Base-by-base conservation (phyloP, 352 stramenopile species). In the Pythium vanterpoolii region DNA sequence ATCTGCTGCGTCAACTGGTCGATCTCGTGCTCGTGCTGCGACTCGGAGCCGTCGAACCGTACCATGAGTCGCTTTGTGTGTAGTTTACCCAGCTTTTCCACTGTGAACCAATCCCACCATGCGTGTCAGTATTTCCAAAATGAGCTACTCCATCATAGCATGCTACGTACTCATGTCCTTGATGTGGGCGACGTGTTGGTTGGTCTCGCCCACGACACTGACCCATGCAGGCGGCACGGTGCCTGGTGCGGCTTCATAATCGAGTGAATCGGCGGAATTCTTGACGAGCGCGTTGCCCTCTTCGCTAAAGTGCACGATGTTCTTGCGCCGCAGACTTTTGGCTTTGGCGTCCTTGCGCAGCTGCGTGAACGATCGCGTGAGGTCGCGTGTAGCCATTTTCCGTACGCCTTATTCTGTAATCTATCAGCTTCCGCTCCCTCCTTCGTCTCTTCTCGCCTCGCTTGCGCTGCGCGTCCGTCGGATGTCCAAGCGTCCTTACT, bases 1-100 rank as follows among this genome's bases (percentile, higher is more conserved):
- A 95, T 93, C 55, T 95, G 68, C 58, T 66, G 68, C 39, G 85
- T 95, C 30, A 95, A 58, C 26, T 80, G 71, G 26, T 90, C 85
- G 71, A 95, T 95, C 51, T 95, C 85, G 19, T 86, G 76, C 56
- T 95, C 85, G 51, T 95, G 84, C 55, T 93, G 77, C 39, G 85
- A 91, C 68, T 95, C 85, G 16, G 83, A 92, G 8, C 79, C 78
- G 55, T 95, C 85, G 46, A 95, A 95, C 42, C 85, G 85, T 45
- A 95, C 85, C 85, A 95, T 95, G 23, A 95, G 62, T 9, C 85
- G 78, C 56, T 87, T 95, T 38, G 83, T 93, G 56, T 92, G 85
- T 58, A 95, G 63, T 66, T 93, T 93, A 53, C 74, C 72, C 16
- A 95, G 73, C 69, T 87, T 88, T 49, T 95, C 85, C 83, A 93